Percentiles rank a stretch among this genome's conserved stretches.
Evolutionary conservation across 2,329 filamentous ascomycete species (phyloP).

Genomic region (Lasiodiplodia gonubiensis): DNA sequence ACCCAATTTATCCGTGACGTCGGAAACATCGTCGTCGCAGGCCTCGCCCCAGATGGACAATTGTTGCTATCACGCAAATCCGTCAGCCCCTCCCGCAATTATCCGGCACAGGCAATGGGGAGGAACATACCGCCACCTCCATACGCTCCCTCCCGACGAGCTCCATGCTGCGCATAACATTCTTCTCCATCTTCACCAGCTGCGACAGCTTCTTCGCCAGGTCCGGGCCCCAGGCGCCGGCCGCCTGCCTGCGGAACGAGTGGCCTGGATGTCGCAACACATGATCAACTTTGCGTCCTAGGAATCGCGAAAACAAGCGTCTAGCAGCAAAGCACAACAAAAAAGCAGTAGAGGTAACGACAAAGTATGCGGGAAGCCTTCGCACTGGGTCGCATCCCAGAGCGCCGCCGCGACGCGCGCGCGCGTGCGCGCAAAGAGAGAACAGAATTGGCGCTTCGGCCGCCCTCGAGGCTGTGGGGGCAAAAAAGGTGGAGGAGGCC

Average conservation of each 20-base stretch:
- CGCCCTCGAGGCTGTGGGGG: background rate
- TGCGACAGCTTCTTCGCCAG: slow-evolving; percentile 97
- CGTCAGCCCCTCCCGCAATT: slow-evolving; percentile 10
- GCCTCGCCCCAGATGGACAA: slow-evolving; percentile 95
- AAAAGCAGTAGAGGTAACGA: background rate
- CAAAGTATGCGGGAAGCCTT: background rate
- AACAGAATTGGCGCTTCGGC: background rate
- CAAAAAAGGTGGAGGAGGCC: background rate
- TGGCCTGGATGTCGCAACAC: slow-evolving; percentile 58
- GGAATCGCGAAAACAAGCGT: background rate
- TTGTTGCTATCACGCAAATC: slow-evolving; percentile 74
- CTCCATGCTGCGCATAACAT: slow-evolving; percentile 98
- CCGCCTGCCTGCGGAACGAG: slow-evolving; percentile 73
- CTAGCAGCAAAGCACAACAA: slow-evolving; percentile 20
- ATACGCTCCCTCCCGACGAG: slow-evolving; percentile 93
- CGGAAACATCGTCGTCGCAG: slow-evolving; percentile 96
- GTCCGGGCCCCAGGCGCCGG: slow-evolving; percentile 81
- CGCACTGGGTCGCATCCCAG: background rate
- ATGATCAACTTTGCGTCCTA: slow-evolving; percentile 26
- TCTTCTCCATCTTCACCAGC: slow-evolving; percentile 99
- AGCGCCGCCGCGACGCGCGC: background rate
- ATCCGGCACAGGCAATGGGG: background rate
- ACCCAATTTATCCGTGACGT: slow-evolving; percentile 98
- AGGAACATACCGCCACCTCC: slow-evolving; percentile 86
- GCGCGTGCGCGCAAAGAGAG: background rate